Conservation (phyloP, 2,329 filamentous ascomycete species). For the Microascus cirrosus region DNA sequence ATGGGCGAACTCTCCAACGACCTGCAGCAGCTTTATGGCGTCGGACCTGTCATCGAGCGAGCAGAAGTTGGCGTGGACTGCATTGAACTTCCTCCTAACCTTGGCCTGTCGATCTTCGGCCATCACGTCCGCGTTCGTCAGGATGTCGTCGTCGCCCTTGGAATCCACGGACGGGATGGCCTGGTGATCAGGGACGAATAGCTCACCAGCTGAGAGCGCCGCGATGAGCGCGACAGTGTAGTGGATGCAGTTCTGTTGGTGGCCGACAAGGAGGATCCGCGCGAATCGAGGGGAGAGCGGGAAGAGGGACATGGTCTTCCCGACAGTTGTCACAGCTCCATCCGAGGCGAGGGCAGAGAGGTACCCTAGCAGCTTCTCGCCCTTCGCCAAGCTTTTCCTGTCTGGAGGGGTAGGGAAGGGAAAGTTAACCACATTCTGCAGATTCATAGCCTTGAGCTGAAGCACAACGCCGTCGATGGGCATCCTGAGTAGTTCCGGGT, state of each 20-base stretch:
- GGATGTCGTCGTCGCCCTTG: constrained; percentile 20
- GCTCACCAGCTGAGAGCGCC: constrained; percentile 74
- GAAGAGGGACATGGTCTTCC: constrained; percentile 75
- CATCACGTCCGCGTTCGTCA: constrained; percentile 54
- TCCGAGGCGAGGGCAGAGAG: constrained; percentile 65
- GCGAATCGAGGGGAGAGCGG: constrained; percentile 84
- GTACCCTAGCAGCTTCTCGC: constrained; percentile 78
- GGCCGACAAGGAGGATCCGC: constrained; percentile 81
- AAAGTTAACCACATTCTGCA: constrained; percentile 84
- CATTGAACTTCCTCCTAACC: constrained; percentile 50
- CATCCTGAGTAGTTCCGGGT: constrained; percentile 81
- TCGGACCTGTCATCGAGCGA: constrained; percentile 75
- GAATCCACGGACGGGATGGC: constrained; percentile 45
- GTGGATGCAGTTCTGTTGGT: constrained; percentile 69
- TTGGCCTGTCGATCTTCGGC: constrained; percentile 60
- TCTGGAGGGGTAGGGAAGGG: constrained; percentile 91
- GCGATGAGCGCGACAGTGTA: constrained; percentile 86
- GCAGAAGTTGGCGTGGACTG: constrained; percentile 68
- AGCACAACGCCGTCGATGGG: constrained; percentile 88
- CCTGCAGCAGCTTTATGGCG: constrained; percentile 81
- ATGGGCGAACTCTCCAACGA: constrained; percentile 77
- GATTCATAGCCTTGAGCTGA: constrained; percentile 88
- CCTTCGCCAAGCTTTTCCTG: constrained; percentile 61
- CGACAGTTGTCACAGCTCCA: constrained; percentile 63
- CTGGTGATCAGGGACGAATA: constrained; percentile 77